Percentiles rank a stretch among this genome's conserved stretches.
These are phyloP conservation scores for Shiraia bambusicola DNA, from an alignment of 2,329 filamentous ascomycete species.

Conservation along the genomic window DNA sequence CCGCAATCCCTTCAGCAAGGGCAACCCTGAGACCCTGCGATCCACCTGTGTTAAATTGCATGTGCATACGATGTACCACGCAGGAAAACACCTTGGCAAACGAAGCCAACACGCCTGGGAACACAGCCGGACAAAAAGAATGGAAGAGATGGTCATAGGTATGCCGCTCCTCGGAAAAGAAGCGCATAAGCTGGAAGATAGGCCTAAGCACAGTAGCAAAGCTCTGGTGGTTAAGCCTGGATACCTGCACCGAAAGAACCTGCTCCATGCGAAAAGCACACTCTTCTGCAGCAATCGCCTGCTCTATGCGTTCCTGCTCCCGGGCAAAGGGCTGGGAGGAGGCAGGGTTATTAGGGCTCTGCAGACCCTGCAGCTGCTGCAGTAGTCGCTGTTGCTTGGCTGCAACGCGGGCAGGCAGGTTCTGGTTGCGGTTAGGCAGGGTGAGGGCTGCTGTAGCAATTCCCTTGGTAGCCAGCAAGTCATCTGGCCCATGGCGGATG, in stretches of 20 bases:
- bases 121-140: conserved; percentile 1
- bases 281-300: neutral
- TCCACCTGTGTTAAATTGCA: neutral
- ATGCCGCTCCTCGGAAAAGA: neutral
- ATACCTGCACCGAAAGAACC: neutral
- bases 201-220: neutral
- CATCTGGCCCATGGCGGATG: neutral
- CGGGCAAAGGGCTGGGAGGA: neutral
- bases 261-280: neutral
- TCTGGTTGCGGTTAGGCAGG: neutral
- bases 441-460: neutral
- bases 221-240: neutral
- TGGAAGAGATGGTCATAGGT: neutral
- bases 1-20: conserved; percentile 1
- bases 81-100: conserved; percentile 1
- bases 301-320: neutral
- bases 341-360: neutral
- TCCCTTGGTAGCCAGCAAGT: neutral
- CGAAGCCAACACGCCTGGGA: neutral
- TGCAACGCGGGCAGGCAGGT: neutral
- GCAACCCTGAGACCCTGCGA: neutral
- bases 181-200: conserved; percentile 2
- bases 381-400: neutral
- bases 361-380: neutral
- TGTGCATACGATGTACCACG: neutral